These are phyloP conservation scores for Colletotrichum tabaci DNA, from an alignment of 2,329 filamentous ascomycete genomes.

Conservation along the genomic window DNA sequence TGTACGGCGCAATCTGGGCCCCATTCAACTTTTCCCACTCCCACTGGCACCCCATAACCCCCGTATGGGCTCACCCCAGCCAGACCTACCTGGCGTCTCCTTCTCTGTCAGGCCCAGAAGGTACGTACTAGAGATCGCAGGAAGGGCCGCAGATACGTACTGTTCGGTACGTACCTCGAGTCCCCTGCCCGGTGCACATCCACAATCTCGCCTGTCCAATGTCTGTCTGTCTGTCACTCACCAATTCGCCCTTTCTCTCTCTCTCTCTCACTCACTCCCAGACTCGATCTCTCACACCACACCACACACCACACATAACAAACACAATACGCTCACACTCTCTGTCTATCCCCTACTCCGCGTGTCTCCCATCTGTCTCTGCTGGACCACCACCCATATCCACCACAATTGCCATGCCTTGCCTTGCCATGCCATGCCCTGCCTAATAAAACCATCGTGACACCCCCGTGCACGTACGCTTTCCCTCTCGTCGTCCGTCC, in stretches of 20 bases:
- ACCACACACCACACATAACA: not conserved
- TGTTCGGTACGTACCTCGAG: conserved; percentile 4
- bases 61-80: conserved; percentile 1
- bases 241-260: conserved; percentile 20
- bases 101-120: not conserved
- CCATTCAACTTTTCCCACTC: conserved; percentile 35
- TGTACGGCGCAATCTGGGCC: conserved; percentile 36
- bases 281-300: no score
- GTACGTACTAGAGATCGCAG: not conserved
- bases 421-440: not conserved
- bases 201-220: conserved; percentile 39
- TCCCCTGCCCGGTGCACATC: conserved; percentile 16
- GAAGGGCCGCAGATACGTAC: not conserved
- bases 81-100: conserved; percentile 2
- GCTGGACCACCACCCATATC: conserved; percentile 14
- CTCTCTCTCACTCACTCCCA: no score
- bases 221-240: conserved; percentile 36
- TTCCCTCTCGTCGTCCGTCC: not conserved
- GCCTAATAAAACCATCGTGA: conserved; percentile 41
- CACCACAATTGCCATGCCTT: conserved; percentile 22
- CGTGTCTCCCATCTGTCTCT: conserved; percentile 29
- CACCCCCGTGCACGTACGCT: conserved; percentile 24
- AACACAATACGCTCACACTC: not conserved
- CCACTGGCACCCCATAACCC: conserved; percentile 22
- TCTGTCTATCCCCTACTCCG: conserved; percentile 30